Percentiles rank a stretch among this genome's conserved stretches.
Conservation (phyloP, 176 grass and related monocot genomes). For the Elymus sibiricus region DNA sequence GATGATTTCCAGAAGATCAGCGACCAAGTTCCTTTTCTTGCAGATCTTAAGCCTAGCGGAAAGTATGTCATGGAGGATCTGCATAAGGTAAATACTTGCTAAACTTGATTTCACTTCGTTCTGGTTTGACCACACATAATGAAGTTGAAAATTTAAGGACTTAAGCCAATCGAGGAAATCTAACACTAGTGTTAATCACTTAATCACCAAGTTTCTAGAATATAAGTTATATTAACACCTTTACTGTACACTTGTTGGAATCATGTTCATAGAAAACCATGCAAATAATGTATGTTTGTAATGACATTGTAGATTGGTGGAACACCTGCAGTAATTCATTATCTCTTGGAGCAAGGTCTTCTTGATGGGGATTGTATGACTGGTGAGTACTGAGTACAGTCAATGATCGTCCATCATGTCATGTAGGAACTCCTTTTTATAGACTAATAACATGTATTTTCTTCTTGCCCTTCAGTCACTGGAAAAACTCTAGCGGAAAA, state of each 20-base stretch:
- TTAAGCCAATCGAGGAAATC: not conserved
- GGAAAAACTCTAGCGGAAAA: slow-evolving; percentile 97
- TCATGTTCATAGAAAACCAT: not conserved
- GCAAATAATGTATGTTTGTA: not conserved
- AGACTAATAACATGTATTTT: not conserved
- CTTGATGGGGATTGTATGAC: slow-evolving; percentile 94
- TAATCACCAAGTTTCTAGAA: not conserved
- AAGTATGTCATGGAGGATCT: slow-evolving; percentile 99
- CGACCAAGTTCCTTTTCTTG: slow-evolving; percentile 93
- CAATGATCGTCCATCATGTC: not conserved
- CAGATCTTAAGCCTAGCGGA: slow-evolving; percentile 96
- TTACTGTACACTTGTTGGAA: not conserved
- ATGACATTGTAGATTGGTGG: slow-evolving; percentile 73
- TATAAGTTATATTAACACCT: not conserved
- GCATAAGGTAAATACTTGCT: slow-evolving; percentile 68
- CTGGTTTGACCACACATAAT: not conserved
- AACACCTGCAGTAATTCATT: slow-evolving; percentile 90
- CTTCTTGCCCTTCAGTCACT: slow-evolving; percentile 56
- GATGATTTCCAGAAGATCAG: slow-evolving; percentile 99
- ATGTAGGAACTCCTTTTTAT: not conserved
- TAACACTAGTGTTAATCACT: not conserved
- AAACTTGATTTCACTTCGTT: slow-evolving; percentile 7
- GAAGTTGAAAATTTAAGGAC: not conserved
- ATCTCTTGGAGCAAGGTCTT: slow-evolving; percentile 87
- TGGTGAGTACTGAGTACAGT: slow-evolving; percentile 55